Evolutionary conservation across 805 yeast genomes (phyloP), one percentile per base, ranked within the genome.

Genomic region (Candida tibetensis): DNA sequence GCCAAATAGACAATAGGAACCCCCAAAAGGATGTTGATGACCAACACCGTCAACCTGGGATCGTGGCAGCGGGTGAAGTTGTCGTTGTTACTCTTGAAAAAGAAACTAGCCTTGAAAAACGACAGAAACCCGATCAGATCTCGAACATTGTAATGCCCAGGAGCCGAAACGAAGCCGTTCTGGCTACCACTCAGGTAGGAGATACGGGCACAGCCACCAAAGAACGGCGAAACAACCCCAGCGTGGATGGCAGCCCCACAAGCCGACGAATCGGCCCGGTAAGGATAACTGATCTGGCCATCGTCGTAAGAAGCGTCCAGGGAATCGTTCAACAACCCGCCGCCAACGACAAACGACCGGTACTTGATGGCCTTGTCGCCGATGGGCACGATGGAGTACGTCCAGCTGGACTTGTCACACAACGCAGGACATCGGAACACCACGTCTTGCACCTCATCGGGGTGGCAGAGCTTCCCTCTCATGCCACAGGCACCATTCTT

Each of bases 181-280:
- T 59, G 55, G 32, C 72, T 74, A 2, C 75, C 62, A 5, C 91
- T 88, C 6, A 60, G 53, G 57, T 77, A 81, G 2, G 78, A 62
- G 13, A 85, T 47, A 35, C 73, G 67, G 1, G 85, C 89, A 55
- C 91, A 83, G 0, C 95, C 96, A 2, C 98, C 98, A 41, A 64
- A 66, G 18, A 71, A 52, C 10, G 91, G 82, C 0, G 93, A 82
- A 1, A 89, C 64, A 0, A 81, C 58, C 1, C 96, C 96, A 2
- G 90, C 80, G 59, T 90, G 96, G 3, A 85, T 77, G 0, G 93
- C 97, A 2, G 96, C 84, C 0, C 89, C 91, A 57, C 98, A 90
- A 0, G 91, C 82, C 50, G 71, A 89, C 1, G 96, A 86, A 61
- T 90, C 98, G 0, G 87, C 90, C 46, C 98, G 69, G 54, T 88